These are phyloP conservation scores for Begonia loranthoides DNA, from an alignment of 306 rosid genomes.

Conservation along the genomic window DNA sequence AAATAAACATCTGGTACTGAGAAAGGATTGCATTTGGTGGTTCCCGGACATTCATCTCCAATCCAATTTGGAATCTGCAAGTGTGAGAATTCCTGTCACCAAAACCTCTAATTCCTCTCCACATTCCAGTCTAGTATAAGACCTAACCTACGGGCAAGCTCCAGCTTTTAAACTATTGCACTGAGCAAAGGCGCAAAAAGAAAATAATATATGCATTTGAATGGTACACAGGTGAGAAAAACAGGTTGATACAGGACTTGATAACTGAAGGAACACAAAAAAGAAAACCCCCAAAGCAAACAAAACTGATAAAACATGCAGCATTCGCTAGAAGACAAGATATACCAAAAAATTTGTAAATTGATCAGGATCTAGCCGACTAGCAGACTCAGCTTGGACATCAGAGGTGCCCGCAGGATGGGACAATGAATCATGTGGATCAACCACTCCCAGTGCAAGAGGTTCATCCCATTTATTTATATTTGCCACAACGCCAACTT, in stretches of 20 bases:
- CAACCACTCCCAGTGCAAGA: conserved; percentile 70
- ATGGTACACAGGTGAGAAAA: too few species aligned
- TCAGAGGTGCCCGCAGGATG: conserved; percentile 96
- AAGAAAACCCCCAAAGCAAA: too few species aligned
- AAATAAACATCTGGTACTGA: conserved; percentile 60
- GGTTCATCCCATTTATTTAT: conserved; percentile 79
- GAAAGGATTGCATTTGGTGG: conserved; percentile 73
- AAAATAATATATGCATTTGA: too few species aligned
- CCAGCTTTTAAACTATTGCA: too few species aligned
- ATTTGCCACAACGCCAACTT: conserved; percentile 67
- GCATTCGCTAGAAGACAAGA: too few species aligned
- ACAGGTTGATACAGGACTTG: too few species aligned
- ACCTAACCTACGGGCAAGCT: too few species aligned
- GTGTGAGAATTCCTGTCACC: conserved; percentile 2
- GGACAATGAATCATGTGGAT: conserved; percentile 95
- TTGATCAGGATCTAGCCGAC: conserved; percentile 59
- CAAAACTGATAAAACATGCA: too few species aligned
- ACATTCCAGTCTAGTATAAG: too few species aligned
- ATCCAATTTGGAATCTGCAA: conserved; percentile 81
- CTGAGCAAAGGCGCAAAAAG: too few species aligned
- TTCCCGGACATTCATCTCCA: conserved; percentile 50
- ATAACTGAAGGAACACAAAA: too few species aligned
- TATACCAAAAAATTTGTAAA: conserved; percentile 78
- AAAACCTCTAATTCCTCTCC: too few species aligned
- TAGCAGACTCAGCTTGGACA: conserved; percentile 79